Evolutionary conservation across 2,329 filamentous ascomycete species (phyloP).

Genomic region (Fusarium aywerte): DNA sequence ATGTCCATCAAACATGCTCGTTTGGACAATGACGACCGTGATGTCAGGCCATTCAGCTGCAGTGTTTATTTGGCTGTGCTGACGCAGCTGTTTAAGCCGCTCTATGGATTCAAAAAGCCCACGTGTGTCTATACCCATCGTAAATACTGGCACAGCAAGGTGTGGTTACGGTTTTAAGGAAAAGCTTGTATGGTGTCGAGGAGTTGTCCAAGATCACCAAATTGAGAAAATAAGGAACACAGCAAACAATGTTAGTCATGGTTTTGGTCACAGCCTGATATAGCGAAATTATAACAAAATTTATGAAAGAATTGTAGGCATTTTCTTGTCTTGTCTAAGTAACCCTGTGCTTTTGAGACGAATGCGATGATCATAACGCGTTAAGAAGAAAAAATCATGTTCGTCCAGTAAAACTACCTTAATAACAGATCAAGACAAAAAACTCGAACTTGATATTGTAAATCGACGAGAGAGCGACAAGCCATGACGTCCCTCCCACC

Average conservation of each 20-base stretch:
- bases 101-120: slow-evolving; percentile 4
- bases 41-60: slow-evolving; percentile 10
- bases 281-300: slow-evolving; percentile 23
- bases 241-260: neutral
- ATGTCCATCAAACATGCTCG: slow-evolving; percentile 15
- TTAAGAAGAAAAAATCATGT: slow-evolving; percentile 40
- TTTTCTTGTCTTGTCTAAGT: slow-evolving; percentile 45
- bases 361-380: slow-evolving; percentile 40
- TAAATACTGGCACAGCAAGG: slow-evolving; percentile 23
- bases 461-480: slow-evolving; percentile 46
- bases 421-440: slow-evolving; percentile 39
- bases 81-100: slow-evolving; percentile 10
- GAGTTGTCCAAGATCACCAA: slow-evolving; percentile 21
- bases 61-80: slow-evolving; percentile 17
- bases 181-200: slow-evolving; percentile 36
- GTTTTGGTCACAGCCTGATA: neutral
- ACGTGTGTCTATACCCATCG: slow-evolving; percentile 29
- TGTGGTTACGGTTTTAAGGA: slow-evolving; percentile 28
- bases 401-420: slow-evolving; percentile 37
- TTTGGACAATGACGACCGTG: slow-evolving; percentile 4
- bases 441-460: slow-evolving; percentile 31
- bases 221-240: slow-evolving; percentile 1
- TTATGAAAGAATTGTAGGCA: slow-evolving; percentile 35
- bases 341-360: slow-evolving; percentile 42
- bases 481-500: slow-evolving; percentile 72